Percentiles rank a stretch among this genome's conserved stretches.
Conservation (phyloP, 2,329 filamentous ascomycete species). For the Massarina eburnea region DNA sequence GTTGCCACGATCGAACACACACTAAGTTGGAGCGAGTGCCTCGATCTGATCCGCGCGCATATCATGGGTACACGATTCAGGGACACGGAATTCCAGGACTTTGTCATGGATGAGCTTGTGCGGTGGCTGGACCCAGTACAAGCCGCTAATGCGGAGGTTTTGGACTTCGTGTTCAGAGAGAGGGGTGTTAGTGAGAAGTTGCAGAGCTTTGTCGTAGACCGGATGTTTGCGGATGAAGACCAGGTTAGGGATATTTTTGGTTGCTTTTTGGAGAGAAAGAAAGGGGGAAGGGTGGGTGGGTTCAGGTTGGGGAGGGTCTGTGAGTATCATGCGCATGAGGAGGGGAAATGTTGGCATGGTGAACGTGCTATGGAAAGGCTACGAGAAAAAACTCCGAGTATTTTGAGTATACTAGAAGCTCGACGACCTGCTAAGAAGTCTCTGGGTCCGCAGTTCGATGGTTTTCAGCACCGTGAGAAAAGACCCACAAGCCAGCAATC, state of each 20-base stretch:
- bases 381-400: neutral
- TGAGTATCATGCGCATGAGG: neutral
- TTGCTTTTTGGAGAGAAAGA: neutral
- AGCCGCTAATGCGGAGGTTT: constrained; percentile 1
- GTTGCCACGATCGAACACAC: neutral
- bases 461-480: neutral
- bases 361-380: neutral
- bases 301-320: neutral
- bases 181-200: constrained; percentile 1
- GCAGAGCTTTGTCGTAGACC: constrained; percentile 4
- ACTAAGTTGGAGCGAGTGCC: constrained; percentile 9
- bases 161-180: constrained; percentile 4
- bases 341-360: neutral
- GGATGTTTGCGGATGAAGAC: constrained; percentile 6
- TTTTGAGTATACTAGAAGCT: too few relatives aligned
- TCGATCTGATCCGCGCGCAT: constrained; percentile 20
- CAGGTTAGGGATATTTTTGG: neutral
- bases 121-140: constrained; percentile 3
- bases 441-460: too few relatives aligned
- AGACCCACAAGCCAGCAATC: neutral
- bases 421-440: too few relatives aligned
- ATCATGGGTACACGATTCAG: constrained; percentile 13
- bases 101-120: constrained; percentile 4
- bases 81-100: constrained; percentile 6
- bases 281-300: neutral